Percentiles rank a stretch among this genome's conserved stretches.
Evolutionary conservation across 306 rosid genomes (phyloP).

Genomic region (Elaeagnus macrophylla): DNA sequence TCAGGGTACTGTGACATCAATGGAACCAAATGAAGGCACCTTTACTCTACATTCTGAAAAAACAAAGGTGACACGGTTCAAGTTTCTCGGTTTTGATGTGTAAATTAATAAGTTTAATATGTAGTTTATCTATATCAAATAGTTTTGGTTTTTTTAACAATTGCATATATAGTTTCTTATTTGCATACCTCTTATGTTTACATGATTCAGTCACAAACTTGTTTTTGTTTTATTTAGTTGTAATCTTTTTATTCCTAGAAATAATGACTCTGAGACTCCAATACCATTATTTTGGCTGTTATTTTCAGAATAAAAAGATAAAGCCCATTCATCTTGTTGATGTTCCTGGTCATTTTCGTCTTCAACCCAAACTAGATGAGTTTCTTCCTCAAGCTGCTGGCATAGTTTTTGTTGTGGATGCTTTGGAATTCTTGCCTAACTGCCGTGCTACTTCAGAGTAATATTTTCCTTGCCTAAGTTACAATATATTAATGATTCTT

Average conservation of each 20-base stretch:
- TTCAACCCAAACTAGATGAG: conserved; percentile 78
- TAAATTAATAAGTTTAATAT: too few relatives aligned
- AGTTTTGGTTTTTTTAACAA: too few relatives aligned
- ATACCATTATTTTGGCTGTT: conserved; percentile 4
- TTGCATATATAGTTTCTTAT: too few relatives aligned
- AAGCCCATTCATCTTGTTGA: conserved; percentile 79
- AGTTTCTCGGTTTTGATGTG: conserved; percentile 3
- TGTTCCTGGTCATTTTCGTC: conserved; percentile 96
- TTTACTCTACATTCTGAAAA: conserved; percentile 72
- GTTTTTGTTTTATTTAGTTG: too few relatives aligned
- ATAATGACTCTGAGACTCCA: too few relatives aligned
- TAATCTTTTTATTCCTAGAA: too few relatives aligned
- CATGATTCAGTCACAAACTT: too few relatives aligned
- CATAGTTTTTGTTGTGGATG: conserved; percentile 74
- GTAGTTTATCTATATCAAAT: too few relatives aligned
- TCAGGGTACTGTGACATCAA: conserved; percentile 89
- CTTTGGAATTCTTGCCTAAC: conserved; percentile 76
- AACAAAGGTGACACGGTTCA: conserved; percentile 37
- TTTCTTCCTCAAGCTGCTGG: conserved; percentile 83
- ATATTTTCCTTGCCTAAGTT: conserved; percentile 5
- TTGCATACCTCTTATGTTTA: too few relatives aligned
- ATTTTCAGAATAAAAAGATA: conserved; percentile 56
- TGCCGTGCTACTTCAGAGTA: conserved; percentile 90
- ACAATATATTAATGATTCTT: conserved; percentile 2
- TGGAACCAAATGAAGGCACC: conserved; percentile 84